Conservation (phyloP, 768 basidiomycete species). For the Termitomyces sp. region DNA sequence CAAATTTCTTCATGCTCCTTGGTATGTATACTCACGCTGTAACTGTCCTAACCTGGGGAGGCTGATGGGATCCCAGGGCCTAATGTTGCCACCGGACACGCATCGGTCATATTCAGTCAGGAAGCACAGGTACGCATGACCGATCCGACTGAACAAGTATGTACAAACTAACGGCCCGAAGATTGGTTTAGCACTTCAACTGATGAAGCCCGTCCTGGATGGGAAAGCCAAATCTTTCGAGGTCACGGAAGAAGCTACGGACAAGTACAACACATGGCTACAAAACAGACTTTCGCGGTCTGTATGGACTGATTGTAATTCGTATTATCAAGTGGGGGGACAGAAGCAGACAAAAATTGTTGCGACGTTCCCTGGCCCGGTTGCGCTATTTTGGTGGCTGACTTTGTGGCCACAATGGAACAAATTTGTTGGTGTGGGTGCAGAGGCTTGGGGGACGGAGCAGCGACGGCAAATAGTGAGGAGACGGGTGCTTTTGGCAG, state of each 20-base stretch:
- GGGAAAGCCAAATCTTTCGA: conserved; percentile 46
- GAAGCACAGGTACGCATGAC: conserved; percentile 44
- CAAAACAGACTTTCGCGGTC: conserved; percentile 40
- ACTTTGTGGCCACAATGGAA: conserved; percentile 36
- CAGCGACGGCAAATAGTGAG: conserved; percentile 17
- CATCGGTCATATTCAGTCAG: conserved; percentile 50
- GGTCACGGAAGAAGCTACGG: conserved; percentile 39
- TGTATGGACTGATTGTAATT: conserved; percentile 50
- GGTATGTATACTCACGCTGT: conserved; percentile 24
- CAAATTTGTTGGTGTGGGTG: conserved; percentile 36
- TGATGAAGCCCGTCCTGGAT: conserved; percentile 48
- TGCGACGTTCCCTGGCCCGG: conserved; percentile 51
- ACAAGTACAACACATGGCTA: conserved; percentile 48
- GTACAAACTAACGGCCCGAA: conserved; percentile 16
- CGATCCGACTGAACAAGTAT: conserved; percentile 4
- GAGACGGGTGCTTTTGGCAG: conserved; percentile 18
- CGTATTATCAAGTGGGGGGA: conserved; percentile 42
- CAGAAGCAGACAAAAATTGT: conserved; percentile 36
- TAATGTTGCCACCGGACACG: conserved; percentile 54
- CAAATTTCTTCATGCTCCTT: conserved; percentile 44
- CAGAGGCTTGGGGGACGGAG: conserved; percentile 31
- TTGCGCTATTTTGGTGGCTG: conserved; percentile 49
- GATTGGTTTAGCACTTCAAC: conserved; percentile 44
- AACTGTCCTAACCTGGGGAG: not conserved
- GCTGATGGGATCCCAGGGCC: conserved; percentile 31